A percentile compares a stretch with the other conserved stretches of the same genome.
Conservation (phyloP, 2,329 filamentous ascomycete genomes). For the Beauveria australis region DNA sequence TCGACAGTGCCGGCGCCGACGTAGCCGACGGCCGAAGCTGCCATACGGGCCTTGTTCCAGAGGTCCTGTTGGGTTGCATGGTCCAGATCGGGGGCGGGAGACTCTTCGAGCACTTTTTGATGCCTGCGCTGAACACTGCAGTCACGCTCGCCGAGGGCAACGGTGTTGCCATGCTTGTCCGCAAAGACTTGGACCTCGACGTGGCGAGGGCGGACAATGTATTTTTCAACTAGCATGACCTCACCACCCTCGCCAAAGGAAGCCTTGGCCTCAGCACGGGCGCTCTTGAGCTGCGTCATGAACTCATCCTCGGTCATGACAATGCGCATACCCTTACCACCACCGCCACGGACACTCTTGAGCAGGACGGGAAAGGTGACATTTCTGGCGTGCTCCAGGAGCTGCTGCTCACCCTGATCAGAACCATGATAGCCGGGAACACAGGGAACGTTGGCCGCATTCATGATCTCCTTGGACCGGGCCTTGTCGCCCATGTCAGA, state of each 20-base stretch:
- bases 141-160: constrained; percentile 80
- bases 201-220: constrained; percentile 70
- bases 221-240: constrained; percentile 78
- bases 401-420: constrained; percentile 61
- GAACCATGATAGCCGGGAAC: constrained; percentile 91
- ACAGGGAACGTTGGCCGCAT: constrained; percentile 84
- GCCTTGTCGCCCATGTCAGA: constrained; percentile 92
- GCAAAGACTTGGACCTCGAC: constrained; percentile 90
- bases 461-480: constrained; percentile 94
- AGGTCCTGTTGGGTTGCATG: constrained; percentile 50
- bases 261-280: constrained; percentile 65
- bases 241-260: constrained; percentile 74
- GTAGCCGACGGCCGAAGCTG: constrained; percentile 70
- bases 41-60: constrained; percentile 58
- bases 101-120: constrained; percentile 88
- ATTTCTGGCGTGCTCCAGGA: constrained; percentile 62
- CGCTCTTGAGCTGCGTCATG: constrained; percentile 58
- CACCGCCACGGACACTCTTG: constrained; percentile 74
- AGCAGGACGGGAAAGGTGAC: constrained; percentile 63
- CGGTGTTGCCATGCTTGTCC: constrained; percentile 67
- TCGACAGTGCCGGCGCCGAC: constrained; percentile 86
- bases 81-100: constrained; percentile 63
- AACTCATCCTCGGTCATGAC: constrained; percentile 64
- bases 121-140: constrained; percentile 82
- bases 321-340: constrained; percentile 78